Evolutionary conservation across 1,284 basidiomycete species (phyloP).

Genomic region (Puccinia polysora): DNA sequence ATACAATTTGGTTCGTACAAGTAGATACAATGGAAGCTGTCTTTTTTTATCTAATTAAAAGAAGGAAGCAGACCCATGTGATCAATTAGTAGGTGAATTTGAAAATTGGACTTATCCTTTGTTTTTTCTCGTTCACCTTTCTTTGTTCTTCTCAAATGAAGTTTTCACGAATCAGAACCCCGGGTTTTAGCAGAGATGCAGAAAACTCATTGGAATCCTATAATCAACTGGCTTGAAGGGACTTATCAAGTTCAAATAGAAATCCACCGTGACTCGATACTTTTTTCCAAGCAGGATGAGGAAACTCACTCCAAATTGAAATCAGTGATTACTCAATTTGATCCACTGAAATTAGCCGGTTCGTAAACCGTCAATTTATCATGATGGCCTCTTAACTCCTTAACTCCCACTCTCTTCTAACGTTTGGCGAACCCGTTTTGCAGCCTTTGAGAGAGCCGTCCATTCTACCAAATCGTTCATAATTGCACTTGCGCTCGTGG

Average conservation of each 20-base stretch:
- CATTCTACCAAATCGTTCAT: conserved; percentile 88
- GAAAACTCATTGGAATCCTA: conserved; percentile 79
- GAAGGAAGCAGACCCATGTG: too few species aligned
- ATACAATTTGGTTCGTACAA: conserved; percentile 97
- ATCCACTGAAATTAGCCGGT: conserved; percentile 77
- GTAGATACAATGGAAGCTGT: too few species aligned
- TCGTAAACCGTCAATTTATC: background rate
- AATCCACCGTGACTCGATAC: conserved; percentile 61
- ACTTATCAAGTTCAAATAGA: conserved; percentile 66
- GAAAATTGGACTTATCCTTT: conserved; percentile 9
- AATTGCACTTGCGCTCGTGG: conserved; percentile 77
- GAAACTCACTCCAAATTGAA: conserved; percentile 64
- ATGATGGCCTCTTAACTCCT: background rate
- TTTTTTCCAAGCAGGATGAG: conserved; percentile 64
- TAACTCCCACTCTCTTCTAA: background rate
- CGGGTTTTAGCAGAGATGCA: conserved; percentile 73
- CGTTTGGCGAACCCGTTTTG: background rate
- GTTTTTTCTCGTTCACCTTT: background rate
- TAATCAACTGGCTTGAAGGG: conserved; percentile 71
- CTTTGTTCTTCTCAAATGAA: conserved; percentile 51
- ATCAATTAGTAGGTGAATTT: background rate
- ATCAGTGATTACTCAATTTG: conserved; percentile 62
- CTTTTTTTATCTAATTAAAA: too few species aligned
- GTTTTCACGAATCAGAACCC: conserved; percentile 78
- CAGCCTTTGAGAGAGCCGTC: conserved; percentile 86